Conservation (phyloP, 1,284 basidiomycete species). For the Xerocomus amazonicus region DNA sequence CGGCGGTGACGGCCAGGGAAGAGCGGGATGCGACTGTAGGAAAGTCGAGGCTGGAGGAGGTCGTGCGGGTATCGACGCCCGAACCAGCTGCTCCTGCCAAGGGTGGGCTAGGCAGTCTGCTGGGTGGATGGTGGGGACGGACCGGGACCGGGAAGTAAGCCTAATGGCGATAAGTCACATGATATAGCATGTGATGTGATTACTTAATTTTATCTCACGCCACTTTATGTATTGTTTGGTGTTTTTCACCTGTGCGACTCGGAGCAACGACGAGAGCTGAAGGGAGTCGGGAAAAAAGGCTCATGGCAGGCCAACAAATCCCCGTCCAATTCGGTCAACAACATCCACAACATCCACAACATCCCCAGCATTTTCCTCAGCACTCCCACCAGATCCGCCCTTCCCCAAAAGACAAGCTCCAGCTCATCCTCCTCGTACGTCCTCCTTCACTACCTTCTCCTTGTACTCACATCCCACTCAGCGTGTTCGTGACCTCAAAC, state of each 20-base stretch:
- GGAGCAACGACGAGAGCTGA: constrained; percentile 13
- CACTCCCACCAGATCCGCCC: constrained; percentile 13
- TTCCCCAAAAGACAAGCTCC: constrained; percentile 25
- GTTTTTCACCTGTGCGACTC: constrained; percentile 15
- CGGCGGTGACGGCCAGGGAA: constrained; percentile 14
- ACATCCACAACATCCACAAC: constrained; percentile 14
- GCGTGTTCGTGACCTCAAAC: constrained; percentile 33
- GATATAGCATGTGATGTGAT: constrained; percentile 12
- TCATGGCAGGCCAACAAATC: constrained; percentile 30
- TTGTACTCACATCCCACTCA: constrained; percentile 3
- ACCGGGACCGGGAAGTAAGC: too few species aligned
- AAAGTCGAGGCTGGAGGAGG: constrained; percentile 27
- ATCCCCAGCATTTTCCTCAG: constrained; percentile 8
- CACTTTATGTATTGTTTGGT: constrained; percentile 12
- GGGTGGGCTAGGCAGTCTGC: constrained; percentile 41
- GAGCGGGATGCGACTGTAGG: constrained; percentile 24
- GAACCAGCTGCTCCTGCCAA: constrained; percentile 32
- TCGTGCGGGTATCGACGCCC: constrained; percentile 38
- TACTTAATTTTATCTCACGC: constrained; percentile 15
- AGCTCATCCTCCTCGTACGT: constrained; percentile 24
- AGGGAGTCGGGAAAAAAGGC: constrained; percentile 11
- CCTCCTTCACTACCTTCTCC: not conserved
- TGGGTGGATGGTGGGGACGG: constrained; percentile 60
- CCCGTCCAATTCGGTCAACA: constrained; percentile 28
- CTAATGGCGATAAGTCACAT: constrained; percentile 3